Evolutionary conservation across 2,329 filamentous ascomycete species (phyloP).

Genomic region (Cordyceps cicadae): DNA sequence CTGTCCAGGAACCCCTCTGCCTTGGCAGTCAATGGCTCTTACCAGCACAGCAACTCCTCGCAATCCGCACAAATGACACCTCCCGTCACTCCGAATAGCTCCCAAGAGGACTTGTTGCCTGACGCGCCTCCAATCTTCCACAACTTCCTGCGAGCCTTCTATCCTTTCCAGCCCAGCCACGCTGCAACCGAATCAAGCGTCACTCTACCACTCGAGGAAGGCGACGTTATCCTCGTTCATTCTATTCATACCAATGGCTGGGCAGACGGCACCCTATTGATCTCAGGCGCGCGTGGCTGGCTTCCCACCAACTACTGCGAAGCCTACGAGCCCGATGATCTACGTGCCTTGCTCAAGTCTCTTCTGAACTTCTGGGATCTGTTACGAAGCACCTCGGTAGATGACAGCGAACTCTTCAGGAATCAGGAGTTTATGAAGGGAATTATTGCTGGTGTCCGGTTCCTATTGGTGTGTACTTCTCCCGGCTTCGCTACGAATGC

Average conservation of each 20-base stretch:
- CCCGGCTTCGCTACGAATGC: not conserved
- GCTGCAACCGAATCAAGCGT: slow-evolving; percentile 76
- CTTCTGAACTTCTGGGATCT: slow-evolving; percentile 90
- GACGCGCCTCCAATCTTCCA: slow-evolving; percentile 64
- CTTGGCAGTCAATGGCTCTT: slow-evolving; percentile 22
- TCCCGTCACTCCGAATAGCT: slow-evolving; percentile 64
- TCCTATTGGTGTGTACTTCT: slow-evolving; percentile 62
- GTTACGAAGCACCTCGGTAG: slow-evolving; percentile 66
- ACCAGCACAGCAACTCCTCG: slow-evolving; percentile 27
- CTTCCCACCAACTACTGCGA: slow-evolving; percentile 98
- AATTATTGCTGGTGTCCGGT: slow-evolving; percentile 86
- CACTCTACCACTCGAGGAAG: slow-evolving; percentile 79
- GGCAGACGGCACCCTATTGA: slow-evolving; percentile 88
- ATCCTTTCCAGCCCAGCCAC: slow-evolving; percentile 77
- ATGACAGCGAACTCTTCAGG: slow-evolving; percentile 69
- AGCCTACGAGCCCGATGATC: slow-evolving; percentile 80
- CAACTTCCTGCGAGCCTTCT: slow-evolving; percentile 91
- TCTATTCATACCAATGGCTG: slow-evolving; percentile 97
- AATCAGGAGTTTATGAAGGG: slow-evolving; percentile 93
- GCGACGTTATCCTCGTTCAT: slow-evolving; percentile 88
- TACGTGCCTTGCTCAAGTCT: slow-evolving; percentile 76
- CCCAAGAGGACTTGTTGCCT: slow-evolving; percentile 47
- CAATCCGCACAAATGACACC: slow-evolving; percentile 62
- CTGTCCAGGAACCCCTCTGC: slow-evolving; percentile 37
- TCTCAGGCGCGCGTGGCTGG: slow-evolving; percentile 85